Base-by-base conservation (phyloP, 805 yeast genomes). In the Candida anglica region DNA sequence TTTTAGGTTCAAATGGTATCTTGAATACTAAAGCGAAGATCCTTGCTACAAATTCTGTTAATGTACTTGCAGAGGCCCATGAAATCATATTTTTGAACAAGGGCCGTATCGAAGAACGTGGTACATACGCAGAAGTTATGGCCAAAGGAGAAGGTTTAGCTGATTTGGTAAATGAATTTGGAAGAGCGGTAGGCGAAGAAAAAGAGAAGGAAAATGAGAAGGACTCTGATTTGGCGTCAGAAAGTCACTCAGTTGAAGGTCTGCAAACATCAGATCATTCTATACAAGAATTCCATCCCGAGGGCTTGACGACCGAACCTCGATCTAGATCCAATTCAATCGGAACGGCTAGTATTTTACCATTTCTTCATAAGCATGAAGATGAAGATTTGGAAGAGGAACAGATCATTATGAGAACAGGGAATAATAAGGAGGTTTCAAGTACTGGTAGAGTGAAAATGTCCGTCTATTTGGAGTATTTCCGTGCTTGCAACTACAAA, bases 111-210 rank as follows among this genome's bases (percentile, higher is more conserved):
- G 37, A 44, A n/a, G 71, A 65, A 38, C 38, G 49, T n/a, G 66
- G 86, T 8, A 62, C 68, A 6, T 82, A 71, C 50, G 50, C 58
- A 6, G 71, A 71, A 31, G 67, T 77, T n/a, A 52, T 73, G 68
- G 63, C 39, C 1, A 47, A 43, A 10, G 53, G 52, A 9, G 58
- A 69, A 1, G 60, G 56, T 6, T 55, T 73, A 18, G 52, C 54
- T 3, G 41, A 42, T 10, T 47, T 63, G 36, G 52, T 60, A 23
- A 40, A 40, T 7, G 69, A 62, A 30, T 60, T 53, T 37, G 58
- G 60, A 7, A 39, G 46, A 19, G 35, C 46, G 11, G 42, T 42
- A 18, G 46, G 44, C 3, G 34, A 25, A 2, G 41, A 25, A 14
- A 28, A 36, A 15, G 39, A 40, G 1, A 39, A 39, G 24, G 43